Base-by-base conservation (phyloP, 352 stramenopile genomes). In the Globisporangium takayamanum region DNA sequence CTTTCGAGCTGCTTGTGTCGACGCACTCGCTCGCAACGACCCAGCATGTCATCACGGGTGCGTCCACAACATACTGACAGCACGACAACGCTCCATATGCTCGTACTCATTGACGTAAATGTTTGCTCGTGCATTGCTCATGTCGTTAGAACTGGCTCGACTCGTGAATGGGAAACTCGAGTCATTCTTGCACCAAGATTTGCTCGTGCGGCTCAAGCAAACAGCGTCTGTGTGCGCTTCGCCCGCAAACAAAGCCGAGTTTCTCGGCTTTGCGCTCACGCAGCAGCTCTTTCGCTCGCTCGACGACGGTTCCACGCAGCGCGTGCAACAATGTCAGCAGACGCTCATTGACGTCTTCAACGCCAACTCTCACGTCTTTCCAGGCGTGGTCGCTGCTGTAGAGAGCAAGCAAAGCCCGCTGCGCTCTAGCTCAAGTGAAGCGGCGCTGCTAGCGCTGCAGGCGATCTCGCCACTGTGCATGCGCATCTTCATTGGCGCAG, bases 221-320 rank as follows among this genome's bases (percentile, higher is more conserved):
- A 60, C 68, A 14, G 72, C 69, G 3, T 54, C 68, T 2, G 73
- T 89, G 45, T 85, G 80, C 60, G 55, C 57, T 2, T 55, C 74
- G 30, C 75, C 80, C 22, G 51, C 48, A 6, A 69, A 59, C 59
- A 89, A 89, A 64, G 76, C 72, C 5, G 66, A 77, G 55, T 77
- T 68, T 44, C 60, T 89, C 2, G 77, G 75, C 22, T 77, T 75
- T 36, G 57, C 62, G 39, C 51, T 89, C 11, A 41, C 80, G 0
- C 47, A 73, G 30, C 55, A 66, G n/a, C 66, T 73, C 41, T 52
- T 77, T 30, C 18, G 58, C 1, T 49, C 57, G 20, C 59, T 65
- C 22, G 66, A 39, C 7, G 57, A 28, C n/a, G 58, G 63, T 6
- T 41, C 41, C 58, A 50, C 33, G 57, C 22, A 20, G 25, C 54